These are phyloP conservation scores for Nematodospora anomalae DNA, from an alignment of 1,139 yeast species.

Conservation along the genomic window DNA sequence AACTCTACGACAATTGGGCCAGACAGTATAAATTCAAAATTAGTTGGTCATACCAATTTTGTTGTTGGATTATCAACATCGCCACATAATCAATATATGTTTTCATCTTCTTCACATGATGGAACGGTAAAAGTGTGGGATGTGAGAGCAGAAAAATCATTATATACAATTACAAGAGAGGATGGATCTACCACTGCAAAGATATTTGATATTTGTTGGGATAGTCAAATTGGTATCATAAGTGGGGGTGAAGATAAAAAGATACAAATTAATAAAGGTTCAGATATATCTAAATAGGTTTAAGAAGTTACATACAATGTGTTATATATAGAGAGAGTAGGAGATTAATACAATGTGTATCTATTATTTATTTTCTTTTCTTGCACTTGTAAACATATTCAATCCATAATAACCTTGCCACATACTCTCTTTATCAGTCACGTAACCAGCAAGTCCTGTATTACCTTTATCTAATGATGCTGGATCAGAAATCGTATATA, in stretches of 20 bases:
- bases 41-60: slow-evolving; percentile 88
- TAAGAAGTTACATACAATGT: too few species aligned
- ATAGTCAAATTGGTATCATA: slow-evolving; percentile 71
- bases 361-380: slow-evolving; percentile 24
- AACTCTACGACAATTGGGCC: slow-evolving; percentile 30
- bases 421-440: slow-evolving; percentile 63
- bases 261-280: slow-evolving; percentile 76
- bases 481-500: slow-evolving; percentile 12
- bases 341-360: too few species aligned
- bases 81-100: slow-evolving; percentile 75
- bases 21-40: slow-evolving; percentile 54
- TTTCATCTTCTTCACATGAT: slow-evolving; percentile 90
- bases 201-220: slow-evolving; percentile 90
- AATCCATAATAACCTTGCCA: slow-evolving; percentile 81
- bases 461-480: slow-evolving; percentile 22
- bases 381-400: slow-evolving; percentile 43
- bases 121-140: slow-evolving; percentile 97
- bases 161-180: slow-evolving; percentile 81
- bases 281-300: slow-evolving; percentile 33
- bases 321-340: too few species aligned
- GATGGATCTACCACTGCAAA: slow-evolving; percentile 49
- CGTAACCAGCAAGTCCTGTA: slow-evolving; percentile 43
- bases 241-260: slow-evolving; percentile 95
- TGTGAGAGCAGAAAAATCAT: slow-evolving; percentile 79
- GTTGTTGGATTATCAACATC: slow-evolving; percentile 76